Evolutionary conservation across 2,329 filamentous ascomycete species (phyloP).

Genomic region (Aaosphaeria arxii): DNA sequence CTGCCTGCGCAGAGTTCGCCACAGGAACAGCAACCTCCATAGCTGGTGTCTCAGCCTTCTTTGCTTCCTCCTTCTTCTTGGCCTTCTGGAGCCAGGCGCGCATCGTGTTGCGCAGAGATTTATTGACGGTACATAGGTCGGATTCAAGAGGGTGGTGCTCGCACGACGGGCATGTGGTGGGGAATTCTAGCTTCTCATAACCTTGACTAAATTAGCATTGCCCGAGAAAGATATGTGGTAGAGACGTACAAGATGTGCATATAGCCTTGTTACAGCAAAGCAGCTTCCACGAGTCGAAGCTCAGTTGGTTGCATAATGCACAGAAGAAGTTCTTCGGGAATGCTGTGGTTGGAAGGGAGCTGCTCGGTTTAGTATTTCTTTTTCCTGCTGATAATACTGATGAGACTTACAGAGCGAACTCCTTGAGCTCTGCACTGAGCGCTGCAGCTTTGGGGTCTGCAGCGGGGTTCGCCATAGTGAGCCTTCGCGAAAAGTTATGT

Average conservation of each 20-base stretch:
- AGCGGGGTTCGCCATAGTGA: slow-evolving; percentile 26
- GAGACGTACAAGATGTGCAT: slow-evolving; percentile 77
- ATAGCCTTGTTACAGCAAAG: slow-evolving; percentile 96
- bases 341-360: slow-evolving; percentile 74
- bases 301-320: slow-evolving; percentile 87
- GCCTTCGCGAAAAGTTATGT: background rate
- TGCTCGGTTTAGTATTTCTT: slow-evolving; percentile 36
- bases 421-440: slow-evolving; percentile 32
- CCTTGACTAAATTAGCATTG: slow-evolving; percentile 17
- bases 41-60: slow-evolving; percentile 23
- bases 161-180: slow-evolving; percentile 85
- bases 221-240: background rate
- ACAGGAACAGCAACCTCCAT: slow-evolving; percentile 16
- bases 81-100: slow-evolving; percentile 91
- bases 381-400: background rate
- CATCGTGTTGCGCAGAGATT: slow-evolving; percentile 86
- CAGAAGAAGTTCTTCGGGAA: slow-evolving; percentile 97
- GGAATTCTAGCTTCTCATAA: slow-evolving; percentile 54
- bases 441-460: slow-evolving; percentile 28
- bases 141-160: slow-evolving; percentile 84
- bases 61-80: slow-evolving; percentile 54
- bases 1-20: slow-evolving; percentile 6
- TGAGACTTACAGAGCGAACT: slow-evolving; percentile 25
- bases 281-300: slow-evolving; percentile 84
- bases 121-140: slow-evolving; percentile 84